These are phyloP conservation scores for Macadamia integrifolia DNA, from an alignment of 164 flowering plant genomes.

Conservation along the genomic window DNA sequence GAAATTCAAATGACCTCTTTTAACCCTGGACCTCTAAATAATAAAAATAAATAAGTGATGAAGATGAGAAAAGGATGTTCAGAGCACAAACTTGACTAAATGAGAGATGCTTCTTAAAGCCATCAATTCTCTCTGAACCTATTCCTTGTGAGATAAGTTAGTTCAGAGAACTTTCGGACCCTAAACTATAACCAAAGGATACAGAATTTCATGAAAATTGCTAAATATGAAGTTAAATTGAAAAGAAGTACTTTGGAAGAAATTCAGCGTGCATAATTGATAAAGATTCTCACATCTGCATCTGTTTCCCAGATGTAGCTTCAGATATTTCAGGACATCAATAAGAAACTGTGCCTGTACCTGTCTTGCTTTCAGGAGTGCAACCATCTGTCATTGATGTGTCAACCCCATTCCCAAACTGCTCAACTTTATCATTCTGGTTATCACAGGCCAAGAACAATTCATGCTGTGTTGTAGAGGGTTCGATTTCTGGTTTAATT, in stretches of 20 bases:
- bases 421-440: slow-evolving; percentile 20
- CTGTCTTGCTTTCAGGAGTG: slow-evolving; percentile 34
- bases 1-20: slow-evolving; percentile 1
- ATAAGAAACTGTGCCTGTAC: slow-evolving; percentile 33
- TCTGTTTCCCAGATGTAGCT: slow-evolving; percentile 31
- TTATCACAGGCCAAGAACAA: slow-evolving; percentile 29
- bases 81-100: too few relatives aligned
- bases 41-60: background rate
- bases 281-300: slow-evolving; percentile 10
- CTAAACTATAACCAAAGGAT: slow-evolving; percentile 21
- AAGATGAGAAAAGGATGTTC: background rate
- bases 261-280: slow-evolving; percentile 16
- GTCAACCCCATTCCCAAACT: slow-evolving; percentile 18
- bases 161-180: slow-evolving; percentile 11
- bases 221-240: slow-evolving; percentile 14
- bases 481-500: slow-evolving; percentile 45
- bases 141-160: too few relatives aligned
- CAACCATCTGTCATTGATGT: background rate
- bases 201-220: slow-evolving; percentile 28
- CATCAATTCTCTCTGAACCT: too few relatives aligned
- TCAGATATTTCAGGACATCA: slow-evolving; percentile 35
- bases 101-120: too few relatives aligned
- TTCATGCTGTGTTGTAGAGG: slow-evolving; percentile 55
- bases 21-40: background rate
- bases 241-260: slow-evolving; percentile 10